Base-by-base conservation (phyloP, 169 alveolate genomes). In the Babesia sp. region DNA sequence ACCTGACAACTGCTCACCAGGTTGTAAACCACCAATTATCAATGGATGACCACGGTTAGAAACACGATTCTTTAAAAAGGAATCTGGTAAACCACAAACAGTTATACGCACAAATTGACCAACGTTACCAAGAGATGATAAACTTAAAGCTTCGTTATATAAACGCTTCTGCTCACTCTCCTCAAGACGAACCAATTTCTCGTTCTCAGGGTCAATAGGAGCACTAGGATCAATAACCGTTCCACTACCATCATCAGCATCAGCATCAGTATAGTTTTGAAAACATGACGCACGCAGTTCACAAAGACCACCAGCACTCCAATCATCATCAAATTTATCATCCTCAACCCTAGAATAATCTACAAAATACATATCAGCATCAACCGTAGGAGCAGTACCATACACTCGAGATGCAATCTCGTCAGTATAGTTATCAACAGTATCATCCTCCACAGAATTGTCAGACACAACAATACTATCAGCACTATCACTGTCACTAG, bases 91-190 rank as follows among this genome's bases (percentile, higher is more conserved):
- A 28, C 93, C 86, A 50, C 85, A 84, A 56, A 96, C 71, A 39
- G 93, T 93, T 26, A 97, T 90, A 69, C 94, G 90, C 20, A 96
- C 96, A 85, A 94, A 97, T 11, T 92, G 89, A 8, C 99, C 98
- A 66, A 83, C 88, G 58, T 92, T 91, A 34, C 86, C 92, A 1
- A 68, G 48, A 12, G 87, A 68, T 0, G 89, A 87, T 31, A 82
- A 71, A 2, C 42, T 69, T 42, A 75, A 39, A 2, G 85, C 41
- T 39, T 22, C 83, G 60, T 53, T 80, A 44, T 42, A 70, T 39
- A 71, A 45, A 55, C 51, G 42, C 37, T 60, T 57, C 72, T 37
- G 71, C 71, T 77, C 80, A 14, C 50, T 41, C 78, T 76, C 59
- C 61, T 41, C 54, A 48, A 20, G 39, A 48, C 66, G 59, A 50